phyloP scores from a whole-genome alignment of 345 rosid species.

The Leavenworthia alabamica region DNA sequence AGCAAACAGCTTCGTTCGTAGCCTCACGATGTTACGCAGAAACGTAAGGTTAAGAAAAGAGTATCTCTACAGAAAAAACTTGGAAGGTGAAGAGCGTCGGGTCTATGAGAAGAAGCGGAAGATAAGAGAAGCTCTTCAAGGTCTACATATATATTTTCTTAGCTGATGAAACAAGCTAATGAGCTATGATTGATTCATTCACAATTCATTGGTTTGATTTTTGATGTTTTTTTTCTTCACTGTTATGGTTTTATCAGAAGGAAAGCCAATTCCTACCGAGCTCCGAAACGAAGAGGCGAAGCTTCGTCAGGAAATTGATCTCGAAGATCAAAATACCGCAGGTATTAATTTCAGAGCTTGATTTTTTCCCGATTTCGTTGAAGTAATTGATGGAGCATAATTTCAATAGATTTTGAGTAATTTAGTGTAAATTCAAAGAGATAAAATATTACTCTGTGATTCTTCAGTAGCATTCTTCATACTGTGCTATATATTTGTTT shows the following conservation, averaged over 20 bases:
- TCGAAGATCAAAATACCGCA: conserved; percentile 73
- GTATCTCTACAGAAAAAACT: conserved; percentile 78
- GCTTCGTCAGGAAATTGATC: conserved; percentile 80
- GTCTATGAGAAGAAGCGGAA: conserved; percentile 77
- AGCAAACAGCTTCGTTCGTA: not conserved
- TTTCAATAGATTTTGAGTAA: not conserved
- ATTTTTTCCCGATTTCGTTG: not conserved
- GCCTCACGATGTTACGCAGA: conserved; percentile 55
- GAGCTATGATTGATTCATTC: no score
- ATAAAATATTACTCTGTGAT: not conserved
- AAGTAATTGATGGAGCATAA: not conserved
- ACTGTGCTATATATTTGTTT: not conserved
- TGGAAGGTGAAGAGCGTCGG: conserved; percentile 83
- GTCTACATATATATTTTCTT: conserved; percentile 22
- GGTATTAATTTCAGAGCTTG: conserved; percentile 23
- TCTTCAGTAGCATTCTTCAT: not conserved
- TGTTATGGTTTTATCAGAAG: conserved; percentile 41
- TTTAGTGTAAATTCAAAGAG: not conserved
- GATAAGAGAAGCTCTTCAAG: conserved; percentile 78
- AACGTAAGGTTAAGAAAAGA: conserved; percentile 71
- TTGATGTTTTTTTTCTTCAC: not conserved
- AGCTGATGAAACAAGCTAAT: no score
- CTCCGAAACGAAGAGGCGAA: conserved; percentile 74
- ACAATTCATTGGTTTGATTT: no score
- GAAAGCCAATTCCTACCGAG: conserved; percentile 93